Evolutionary conservation across 1,284 basidiomycete species (phyloP).

Genomic region (Veloboletus limbatus): DNA sequence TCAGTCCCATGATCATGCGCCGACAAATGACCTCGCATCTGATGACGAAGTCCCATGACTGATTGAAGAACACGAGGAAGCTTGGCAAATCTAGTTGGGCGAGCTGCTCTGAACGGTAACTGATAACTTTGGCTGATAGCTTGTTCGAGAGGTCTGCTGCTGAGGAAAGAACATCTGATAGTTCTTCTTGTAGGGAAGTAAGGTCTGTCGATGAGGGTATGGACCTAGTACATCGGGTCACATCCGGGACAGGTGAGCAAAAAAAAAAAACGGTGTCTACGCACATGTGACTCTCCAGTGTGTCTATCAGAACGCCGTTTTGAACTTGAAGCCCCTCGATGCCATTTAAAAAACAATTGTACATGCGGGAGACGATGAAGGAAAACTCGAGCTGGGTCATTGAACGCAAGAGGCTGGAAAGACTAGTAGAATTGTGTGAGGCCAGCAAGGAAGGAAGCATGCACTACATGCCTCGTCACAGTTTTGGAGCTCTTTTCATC

Average conservation of each 20-base stretch:
- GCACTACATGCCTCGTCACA: constrained; percentile 35
- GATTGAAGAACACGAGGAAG: constrained; percentile 82
- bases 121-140: constrained; percentile 75
- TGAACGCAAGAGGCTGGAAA: constrained; percentile 59
- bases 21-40: constrained; percentile 81
- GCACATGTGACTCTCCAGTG: constrained; percentile 53
- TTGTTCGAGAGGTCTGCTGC: constrained; percentile 84
- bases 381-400: constrained; percentile 75
- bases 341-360: constrained; percentile 62
- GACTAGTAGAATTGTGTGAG: constrained; percentile 37
- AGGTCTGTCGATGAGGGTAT: constrained; percentile 39
- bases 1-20: constrained; percentile 88
- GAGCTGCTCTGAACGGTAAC: constrained; percentile 77
- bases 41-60: constrained; percentile 88
- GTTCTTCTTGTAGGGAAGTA: constrained; percentile 52
- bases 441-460: not conserved
- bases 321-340: constrained; percentile 75
- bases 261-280: constrained; percentile 13
- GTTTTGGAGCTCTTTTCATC: constrained; percentile 42
- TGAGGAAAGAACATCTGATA: constrained; percentile 74
- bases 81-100: constrained; percentile 65
- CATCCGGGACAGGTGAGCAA: constrained; percentile 7
- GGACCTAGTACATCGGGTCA: constrained; percentile 30
- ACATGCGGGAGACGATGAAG: constrained; percentile 59
- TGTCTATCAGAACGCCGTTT: constrained; percentile 56